Conservation (phyloP, 2,329 filamentous ascomycete genomes). For the Penicillium decumbens region DNA sequence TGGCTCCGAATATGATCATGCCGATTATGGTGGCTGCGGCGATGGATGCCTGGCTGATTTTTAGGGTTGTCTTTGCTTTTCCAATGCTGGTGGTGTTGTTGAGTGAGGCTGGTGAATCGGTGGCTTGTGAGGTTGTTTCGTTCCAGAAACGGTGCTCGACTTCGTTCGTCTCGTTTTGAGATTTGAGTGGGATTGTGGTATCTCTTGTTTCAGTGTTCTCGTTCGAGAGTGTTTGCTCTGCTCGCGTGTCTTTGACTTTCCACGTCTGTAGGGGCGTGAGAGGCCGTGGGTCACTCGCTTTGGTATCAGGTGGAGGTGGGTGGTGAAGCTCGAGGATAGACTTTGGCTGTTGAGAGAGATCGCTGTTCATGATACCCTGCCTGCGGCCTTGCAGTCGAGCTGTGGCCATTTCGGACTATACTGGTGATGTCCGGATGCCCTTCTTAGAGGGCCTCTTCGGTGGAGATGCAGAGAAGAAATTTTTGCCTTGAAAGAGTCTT, state of each 20-base stretch:
- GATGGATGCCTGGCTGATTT: conserved; percentile 20
- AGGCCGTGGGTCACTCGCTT: background rate
- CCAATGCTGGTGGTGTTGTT: background rate
- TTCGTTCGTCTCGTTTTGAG: background rate
- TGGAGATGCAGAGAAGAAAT: background rate
- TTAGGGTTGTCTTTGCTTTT: background rate
- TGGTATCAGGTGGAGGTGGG: background rate
- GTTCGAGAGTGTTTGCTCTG: background rate
- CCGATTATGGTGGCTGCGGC: conserved; percentile 27
- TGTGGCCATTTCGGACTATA: background rate
- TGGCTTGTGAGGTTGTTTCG: background rate
- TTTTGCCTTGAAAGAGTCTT: too few species aligned
- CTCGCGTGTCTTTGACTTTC: background rate
- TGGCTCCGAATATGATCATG: conserved; percentile 15
- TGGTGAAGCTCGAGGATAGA: background rate
- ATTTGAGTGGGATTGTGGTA: background rate
- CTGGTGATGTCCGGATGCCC: background rate
- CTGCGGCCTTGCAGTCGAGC: background rate
- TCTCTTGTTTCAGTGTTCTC: background rate
- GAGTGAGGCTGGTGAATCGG: background rate
- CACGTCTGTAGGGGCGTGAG: background rate
- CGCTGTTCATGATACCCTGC: background rate
- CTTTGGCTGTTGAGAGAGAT: background rate
- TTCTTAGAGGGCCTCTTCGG: background rate
- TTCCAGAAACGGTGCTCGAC: background rate